A percentile compares a stretch with the other conserved stretches of the same genome.
phyloP scores from a whole-genome alignment of 352 stramenopile genomes.

The Thalassiosira livingstoniorum region DNA sequence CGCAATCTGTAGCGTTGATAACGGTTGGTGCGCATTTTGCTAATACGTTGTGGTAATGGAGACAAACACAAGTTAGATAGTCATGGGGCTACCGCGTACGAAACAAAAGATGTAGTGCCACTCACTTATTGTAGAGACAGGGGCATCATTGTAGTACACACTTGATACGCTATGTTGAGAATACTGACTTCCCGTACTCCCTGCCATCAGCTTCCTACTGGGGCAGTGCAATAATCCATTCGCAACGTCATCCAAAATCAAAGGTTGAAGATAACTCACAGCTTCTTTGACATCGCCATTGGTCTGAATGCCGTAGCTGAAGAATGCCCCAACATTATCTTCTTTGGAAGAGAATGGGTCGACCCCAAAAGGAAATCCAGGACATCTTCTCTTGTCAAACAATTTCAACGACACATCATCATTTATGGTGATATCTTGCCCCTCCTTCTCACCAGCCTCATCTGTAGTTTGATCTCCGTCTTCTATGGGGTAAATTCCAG shows the following conservation, averaged over 20 bases:
- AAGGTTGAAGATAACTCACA: conserved; percentile 38
- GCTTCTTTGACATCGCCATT: conserved; percentile 18
- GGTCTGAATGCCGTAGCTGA: conserved; percentile 53
- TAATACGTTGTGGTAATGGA: conserved; percentile 1
- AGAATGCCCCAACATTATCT: conserved; percentile 38
- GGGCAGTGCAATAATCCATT: conserved; percentile 41
- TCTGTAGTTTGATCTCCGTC: neutral
- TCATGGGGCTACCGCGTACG: neutral
- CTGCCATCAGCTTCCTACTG: conserved; percentile 7
- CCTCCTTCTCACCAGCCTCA: neutral
- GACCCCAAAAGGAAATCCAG: conserved; percentile 32
- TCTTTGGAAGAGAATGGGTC: conserved; percentile 18
- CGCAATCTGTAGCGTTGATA: conserved; percentile 33
- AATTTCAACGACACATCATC: conserved; percentile 13
- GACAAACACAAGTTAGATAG: neutral
- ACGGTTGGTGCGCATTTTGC: conserved; percentile 39
- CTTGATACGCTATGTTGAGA: conserved; percentile 42
- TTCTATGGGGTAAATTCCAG: neutral
- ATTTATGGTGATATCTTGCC: neutral
- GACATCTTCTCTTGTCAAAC: conserved; percentile 50
- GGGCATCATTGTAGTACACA: conserved; percentile 47
- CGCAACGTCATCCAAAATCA: conserved; percentile 52
- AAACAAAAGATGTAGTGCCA: neutral
- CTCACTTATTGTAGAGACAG: conserved; percentile 38
- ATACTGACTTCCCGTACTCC: neutral